Base-by-base conservation (phyloP, 2,329 filamentous ascomycete species). In the Fusarium sp. region DNA sequence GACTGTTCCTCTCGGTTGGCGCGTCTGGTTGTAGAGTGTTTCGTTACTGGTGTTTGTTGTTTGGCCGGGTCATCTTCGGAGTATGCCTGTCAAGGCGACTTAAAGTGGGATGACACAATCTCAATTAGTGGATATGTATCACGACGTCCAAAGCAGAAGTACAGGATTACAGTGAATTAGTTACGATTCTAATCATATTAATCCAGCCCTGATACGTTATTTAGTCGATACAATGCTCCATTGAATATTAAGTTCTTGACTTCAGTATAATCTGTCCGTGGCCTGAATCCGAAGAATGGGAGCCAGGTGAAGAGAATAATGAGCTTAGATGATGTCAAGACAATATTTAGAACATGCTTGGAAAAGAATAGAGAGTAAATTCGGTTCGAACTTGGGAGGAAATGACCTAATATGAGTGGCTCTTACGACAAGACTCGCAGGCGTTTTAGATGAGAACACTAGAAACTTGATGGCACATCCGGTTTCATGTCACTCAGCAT, bases 41-140 rank as follows among this genome's bases (percentile, higher is more conserved):
- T 35, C 44, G 47, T 38, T 59, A 40, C 44, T 43, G 33, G 23
- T 37, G 44, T 52, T 61, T 44, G 33, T 70, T 60, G 35, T 68
- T 64, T 61, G 28, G 44, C 57, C 71, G 70, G 71, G 25, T 21
- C 30, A 61, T 73, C 71, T 49, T 73, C 71, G 71, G 71, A 61
- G 63, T 52, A 71, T 56, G 35, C 40, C 21, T 46, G 49, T 21
- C 53, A 10, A 38, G 12, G 19, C 9, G 60, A 38, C 32, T 60
- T 54, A 16, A 52, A 25, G 61, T 61, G 54, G 61, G 50, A 73
- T 70, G 67, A 56, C 57, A 71, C 47, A 71, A 63, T 67, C 25
- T 37, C 37, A 42, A 46, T 37, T 70, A 33, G 65, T 68, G 54
- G 56, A 37, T 35, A 35, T 67, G n/a, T 37, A 67, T 54, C 65